Percentiles rank a stretch among this genome's conserved stretches.
phyloP scores from a whole-genome alignment of 352 stramenopile genomes.

The Globisporangium irregulare region DNA sequence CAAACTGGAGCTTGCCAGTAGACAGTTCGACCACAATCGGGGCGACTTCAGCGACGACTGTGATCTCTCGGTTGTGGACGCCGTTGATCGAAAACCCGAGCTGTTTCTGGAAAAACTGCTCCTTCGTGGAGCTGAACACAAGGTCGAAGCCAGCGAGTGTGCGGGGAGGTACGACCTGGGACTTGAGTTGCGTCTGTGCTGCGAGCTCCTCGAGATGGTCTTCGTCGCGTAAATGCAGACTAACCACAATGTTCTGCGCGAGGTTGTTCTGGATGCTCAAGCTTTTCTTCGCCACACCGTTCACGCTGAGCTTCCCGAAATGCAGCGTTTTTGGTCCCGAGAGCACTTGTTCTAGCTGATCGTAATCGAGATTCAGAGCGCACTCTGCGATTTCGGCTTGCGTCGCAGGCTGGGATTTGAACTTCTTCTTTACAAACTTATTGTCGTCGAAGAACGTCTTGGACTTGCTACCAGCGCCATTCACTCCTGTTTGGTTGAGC shows the following conservation, averaged over 20 bases:
- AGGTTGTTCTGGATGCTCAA: constrained; percentile 90
- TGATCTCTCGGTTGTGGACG: constrained; percentile 81
- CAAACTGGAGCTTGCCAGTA: constrained; percentile 53
- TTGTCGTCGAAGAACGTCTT: constrained; percentile 80
- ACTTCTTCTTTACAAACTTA: constrained; percentile 92
- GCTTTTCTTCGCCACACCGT: constrained; percentile 69
- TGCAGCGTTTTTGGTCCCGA: constrained; percentile 85
- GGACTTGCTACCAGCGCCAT: constrained; percentile 24
- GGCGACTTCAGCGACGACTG: constrained; percentile 84
- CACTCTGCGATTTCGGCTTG: constrained; percentile 91
- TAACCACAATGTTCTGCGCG: constrained; percentile 74
- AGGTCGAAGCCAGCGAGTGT: constrained; percentile 89
- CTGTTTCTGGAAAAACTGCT: constrained; percentile 85
- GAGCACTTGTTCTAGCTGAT: constrained; percentile 69
- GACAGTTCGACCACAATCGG: constrained; percentile 83
- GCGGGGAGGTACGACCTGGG: constrained; percentile 84
- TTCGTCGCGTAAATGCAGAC: constrained; percentile 38
- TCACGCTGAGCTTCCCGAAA: constrained; percentile 91
- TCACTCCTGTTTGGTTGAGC: constrained; percentile 29
- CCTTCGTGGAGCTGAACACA: constrained; percentile 63
- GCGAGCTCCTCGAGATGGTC: constrained; percentile 58
- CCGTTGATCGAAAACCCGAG: constrained; percentile 87
- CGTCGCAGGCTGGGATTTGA: constrained; percentile 83
- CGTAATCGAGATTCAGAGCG: constrained; percentile 49
- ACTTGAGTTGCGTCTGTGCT: constrained; percentile 47